phyloP scores from a whole-genome alignment of 148 eudicot species.

The Rhododendron mucronatum region DNA sequence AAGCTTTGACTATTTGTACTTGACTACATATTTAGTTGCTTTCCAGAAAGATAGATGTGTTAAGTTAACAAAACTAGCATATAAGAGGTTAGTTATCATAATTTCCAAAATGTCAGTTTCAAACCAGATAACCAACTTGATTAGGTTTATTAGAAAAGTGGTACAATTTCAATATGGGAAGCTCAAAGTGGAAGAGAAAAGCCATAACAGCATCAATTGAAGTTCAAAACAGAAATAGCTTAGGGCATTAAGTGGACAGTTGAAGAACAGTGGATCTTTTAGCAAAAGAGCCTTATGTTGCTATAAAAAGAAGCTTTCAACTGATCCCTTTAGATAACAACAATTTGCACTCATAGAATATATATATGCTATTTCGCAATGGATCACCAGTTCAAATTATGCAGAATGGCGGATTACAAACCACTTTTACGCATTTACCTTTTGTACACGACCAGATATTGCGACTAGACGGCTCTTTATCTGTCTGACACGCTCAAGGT shows the following conservation, averaged over 20 bases:
- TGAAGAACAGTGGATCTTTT: not conserved
- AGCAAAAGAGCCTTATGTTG: not conserved
- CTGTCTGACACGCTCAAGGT: slow-evolving; percentile 62
- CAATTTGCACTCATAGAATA: not conserved
- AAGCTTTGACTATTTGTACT: not conserved
- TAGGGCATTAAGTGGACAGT: not conserved
- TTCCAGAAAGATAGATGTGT: not conserved
- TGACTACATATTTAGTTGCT: not conserved
- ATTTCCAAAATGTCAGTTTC: not conserved
- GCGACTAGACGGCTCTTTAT: slow-evolving; percentile 59
- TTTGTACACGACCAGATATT: slow-evolving; percentile 60
- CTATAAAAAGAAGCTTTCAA: not conserved
- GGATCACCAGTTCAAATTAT: not conserved
- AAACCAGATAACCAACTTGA: not conserved
- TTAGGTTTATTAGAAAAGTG: not conserved
- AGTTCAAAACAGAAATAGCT: not conserved
- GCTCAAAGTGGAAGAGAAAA: not conserved
- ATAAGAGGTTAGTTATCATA: not conserved
- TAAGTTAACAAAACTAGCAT: not conserved
- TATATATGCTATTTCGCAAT: not conserved
- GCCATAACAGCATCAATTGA: not conserved
- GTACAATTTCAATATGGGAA: not conserved
- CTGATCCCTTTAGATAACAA: not conserved
- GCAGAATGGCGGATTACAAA: not conserved
- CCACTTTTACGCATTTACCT: slow-evolving; percentile 28